Base-by-base conservation (phyloP, 352 stramenopile genomes). In the Blastocystis sp. region DNA sequence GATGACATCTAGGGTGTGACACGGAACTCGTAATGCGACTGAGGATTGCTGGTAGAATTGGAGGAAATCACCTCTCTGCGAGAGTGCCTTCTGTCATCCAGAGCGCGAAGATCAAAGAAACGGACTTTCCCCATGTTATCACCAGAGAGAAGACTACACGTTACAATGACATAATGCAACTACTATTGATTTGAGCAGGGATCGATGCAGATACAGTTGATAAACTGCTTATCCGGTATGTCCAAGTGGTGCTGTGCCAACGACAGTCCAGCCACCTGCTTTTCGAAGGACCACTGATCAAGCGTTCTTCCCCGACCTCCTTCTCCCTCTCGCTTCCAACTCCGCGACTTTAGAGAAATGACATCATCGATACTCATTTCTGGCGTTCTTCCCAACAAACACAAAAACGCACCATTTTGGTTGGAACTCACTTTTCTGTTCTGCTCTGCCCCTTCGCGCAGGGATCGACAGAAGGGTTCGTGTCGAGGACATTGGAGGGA, bases 121-220 rank as follows among this genome's bases (percentile, higher is more conserved):
- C 74, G 74, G 57, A 84, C 69, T 34, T 21, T 68, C 28, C 74
- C 74, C 54, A 69, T 84, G 48, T 69, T 69, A 68, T 84, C 74
- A 28, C 74, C 74, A 21, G 74, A 84, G 28, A 84, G 9, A 19
- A 84, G 34, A n/a, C 74, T 84, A 68, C n/a, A 0, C 40, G 11
- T 68, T 68, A 45, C 45, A 43, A 4, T 68, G 57, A 68, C 24
- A 11, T 38, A 24, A 68, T 10, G 10, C 10, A 11, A 71, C 10
- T 84, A 84, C 74, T 69, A 69, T 28, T 84, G 48, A 69, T 84
- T 84, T 24, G 24, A 45, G 3, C 52, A 69, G 19, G 57, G n/a
- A 52, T 84, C 74, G 17, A 84, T 64, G 0, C 34, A 57, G 45
- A 84, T 45, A 84, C 74, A 84, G 48, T 48, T 84, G 17, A 84